Evolutionary conservation across 768 basidiomycete species (phyloP).

Genomic region (Baorangia bicolor): DNA sequence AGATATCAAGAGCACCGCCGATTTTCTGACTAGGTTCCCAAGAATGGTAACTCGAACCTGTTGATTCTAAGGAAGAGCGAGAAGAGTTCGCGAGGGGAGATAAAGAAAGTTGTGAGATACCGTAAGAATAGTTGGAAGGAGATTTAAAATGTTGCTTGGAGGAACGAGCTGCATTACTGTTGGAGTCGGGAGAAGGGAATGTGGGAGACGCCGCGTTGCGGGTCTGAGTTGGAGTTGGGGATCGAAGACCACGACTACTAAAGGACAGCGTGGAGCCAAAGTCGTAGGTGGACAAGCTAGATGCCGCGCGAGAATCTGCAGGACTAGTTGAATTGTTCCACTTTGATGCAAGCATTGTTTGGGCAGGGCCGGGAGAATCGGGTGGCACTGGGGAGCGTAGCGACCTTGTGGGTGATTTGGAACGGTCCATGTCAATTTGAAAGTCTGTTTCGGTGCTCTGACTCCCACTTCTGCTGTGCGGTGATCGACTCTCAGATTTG

Average conservation of each 20-base stretch:
- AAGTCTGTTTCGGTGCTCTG: constrained; percentile 42
- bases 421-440: constrained; percentile 31
- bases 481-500: constrained; percentile 29
- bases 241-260: constrained; percentile 46
- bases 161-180: constrained; percentile 46
- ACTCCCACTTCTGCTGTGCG: constrained; percentile 59
- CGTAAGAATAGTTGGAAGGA: constrained; percentile 51
- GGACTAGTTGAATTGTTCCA: constrained; percentile 33
- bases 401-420: constrained; percentile 47
- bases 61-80: constrained; percentile 74
- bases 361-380: constrained; percentile 56
- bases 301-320: constrained; percentile 42
- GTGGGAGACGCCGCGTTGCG: constrained; percentile 52
- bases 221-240: constrained; percentile 68
- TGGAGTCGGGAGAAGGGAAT: constrained; percentile 35
- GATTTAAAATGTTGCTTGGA: constrained; percentile 51
- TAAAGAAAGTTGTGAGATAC: constrained; percentile 59
- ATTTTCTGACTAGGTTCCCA: constrained; percentile 61
- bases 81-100: constrained; percentile 74
- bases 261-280: constrained; percentile 45
- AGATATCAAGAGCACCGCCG: constrained; percentile 52
- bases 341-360: constrained; percentile 15
- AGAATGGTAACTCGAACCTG: constrained; percentile 85
- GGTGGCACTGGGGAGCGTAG: constrained; percentile 56
- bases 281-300: constrained; percentile 50